Percentiles rank a stretch among this genome's conserved stretches.
Conservation (phyloP, 352 stramenopile genomes). For the Pythium vanterpoolii region DNA sequence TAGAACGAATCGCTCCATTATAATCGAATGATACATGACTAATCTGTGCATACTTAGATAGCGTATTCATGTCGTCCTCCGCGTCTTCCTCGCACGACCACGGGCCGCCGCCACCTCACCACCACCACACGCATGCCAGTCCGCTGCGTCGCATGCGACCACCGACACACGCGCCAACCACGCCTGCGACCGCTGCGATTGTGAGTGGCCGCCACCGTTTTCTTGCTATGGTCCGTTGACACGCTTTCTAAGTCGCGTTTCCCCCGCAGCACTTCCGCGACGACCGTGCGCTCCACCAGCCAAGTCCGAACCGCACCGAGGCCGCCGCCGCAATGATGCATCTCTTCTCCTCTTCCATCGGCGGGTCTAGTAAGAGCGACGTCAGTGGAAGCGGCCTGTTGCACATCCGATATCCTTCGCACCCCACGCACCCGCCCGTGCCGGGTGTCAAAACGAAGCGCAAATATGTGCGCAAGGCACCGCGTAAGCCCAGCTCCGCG, state of each 20-base stretch:
- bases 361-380: conserved; percentile 7
- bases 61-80: not conserved
- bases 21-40: too few species aligned
- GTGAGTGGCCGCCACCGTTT: conserved; percentile 3
- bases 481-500: conserved; percentile 28
- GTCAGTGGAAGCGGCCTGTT: conserved; percentile 9
- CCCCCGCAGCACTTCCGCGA: conserved; percentile 9
- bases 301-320: conserved; percentile 75
- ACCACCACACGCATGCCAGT: conserved; percentile 20
- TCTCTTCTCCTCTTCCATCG: conserved; percentile 45
- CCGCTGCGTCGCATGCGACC: conserved; percentile 17
- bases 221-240: not conserved
- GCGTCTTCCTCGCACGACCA: not conserved
- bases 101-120: conserved; percentile 11
- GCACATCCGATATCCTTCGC: conserved; percentile 8
- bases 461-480: conserved; percentile 54
- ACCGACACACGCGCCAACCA: conserved; percentile 15
- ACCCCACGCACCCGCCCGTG: conserved; percentile 19
- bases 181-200: conserved; percentile 12
- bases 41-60: not conserved
- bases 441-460: conserved; percentile 45
- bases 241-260: not conserved
- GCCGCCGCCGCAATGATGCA: conserved; percentile 80
- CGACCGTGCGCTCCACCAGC: conserved; percentile 41
- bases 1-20: too few species aligned